Evolutionary conservation across 345 rosid species (phyloP).

Genomic region (Pelargonium nanum): DNA sequence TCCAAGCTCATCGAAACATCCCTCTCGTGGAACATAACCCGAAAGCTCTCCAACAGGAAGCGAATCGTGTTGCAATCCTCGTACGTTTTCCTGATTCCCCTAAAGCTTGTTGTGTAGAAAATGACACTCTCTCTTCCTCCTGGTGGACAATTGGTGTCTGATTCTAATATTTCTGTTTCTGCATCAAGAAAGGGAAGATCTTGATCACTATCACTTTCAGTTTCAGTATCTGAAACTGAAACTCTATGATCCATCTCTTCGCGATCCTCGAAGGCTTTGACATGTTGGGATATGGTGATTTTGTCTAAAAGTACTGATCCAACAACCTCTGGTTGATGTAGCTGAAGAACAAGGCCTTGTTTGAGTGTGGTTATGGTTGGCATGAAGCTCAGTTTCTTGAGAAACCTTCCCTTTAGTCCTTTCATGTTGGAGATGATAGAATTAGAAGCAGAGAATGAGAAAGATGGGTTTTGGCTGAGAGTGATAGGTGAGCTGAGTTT

Average conservation of each 20-base stretch:
- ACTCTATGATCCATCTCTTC: slow-evolving; percentile 5
- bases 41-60: slow-evolving; percentile 53
- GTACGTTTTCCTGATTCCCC: slow-evolving; percentile 74
- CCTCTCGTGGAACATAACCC: slow-evolving; percentile 43
- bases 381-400: slow-evolving; percentile 48
- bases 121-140: slow-evolving; percentile 56
- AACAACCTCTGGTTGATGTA: slow-evolving; percentile 17
- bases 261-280: slow-evolving; percentile 17
- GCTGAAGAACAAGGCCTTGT: slow-evolving; percentile 36
- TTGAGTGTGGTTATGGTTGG: slow-evolving; percentile 31
- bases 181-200: not conserved
- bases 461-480: not conserved
- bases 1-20: slow-evolving; percentile 73
- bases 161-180: not conserved
- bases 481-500: no score
- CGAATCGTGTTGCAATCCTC: slow-evolving; percentile 57
- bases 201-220: not conserved
- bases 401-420: slow-evolving; percentile 52
- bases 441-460: not conserved
- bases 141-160: slow-evolving; percentile 40
- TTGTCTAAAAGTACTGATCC: slow-evolving; percentile 13
- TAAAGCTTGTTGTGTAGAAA: slow-evolving; percentile 67
- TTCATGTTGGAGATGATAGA: slow-evolving; percentile 24
- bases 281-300: slow-evolving; percentile 5
- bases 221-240: slow-evolving; percentile 7